Conservation (phyloP, 2,329 filamentous ascomycete species). For the Aureobasidium sp. region DNA sequence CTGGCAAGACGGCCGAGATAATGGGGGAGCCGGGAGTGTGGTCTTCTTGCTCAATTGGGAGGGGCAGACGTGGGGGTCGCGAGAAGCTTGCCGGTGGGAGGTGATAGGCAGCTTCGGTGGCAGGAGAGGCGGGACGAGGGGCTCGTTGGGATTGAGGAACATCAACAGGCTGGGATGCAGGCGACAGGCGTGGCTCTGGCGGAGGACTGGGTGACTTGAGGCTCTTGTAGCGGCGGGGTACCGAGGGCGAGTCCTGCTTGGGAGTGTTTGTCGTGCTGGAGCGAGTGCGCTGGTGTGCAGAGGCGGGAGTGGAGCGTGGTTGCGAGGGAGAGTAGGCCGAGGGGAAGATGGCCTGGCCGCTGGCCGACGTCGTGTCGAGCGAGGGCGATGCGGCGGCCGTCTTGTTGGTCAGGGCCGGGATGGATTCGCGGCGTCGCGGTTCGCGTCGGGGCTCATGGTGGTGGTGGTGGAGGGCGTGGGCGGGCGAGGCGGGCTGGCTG, state of each 20-base stretch:
- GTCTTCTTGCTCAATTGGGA: conserved; percentile 87
- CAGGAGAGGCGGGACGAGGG: conserved; percentile 15
- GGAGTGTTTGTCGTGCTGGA: conserved; percentile 21
- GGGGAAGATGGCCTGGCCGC: conserved; percentile 9
- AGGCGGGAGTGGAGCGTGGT: neutral
- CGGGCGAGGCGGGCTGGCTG: conserved; percentile 10
- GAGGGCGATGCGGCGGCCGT: conserved; percentile 16
- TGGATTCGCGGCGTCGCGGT: conserved; percentile 31
- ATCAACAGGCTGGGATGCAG: conserved; percentile 31
- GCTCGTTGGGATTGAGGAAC: conserved; percentile 25
- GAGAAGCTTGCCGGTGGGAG: conserved; percentile 38
- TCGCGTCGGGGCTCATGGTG: conserved; percentile 18
- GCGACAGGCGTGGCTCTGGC: conserved; percentile 18
- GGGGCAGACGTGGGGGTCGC: conserved; percentile 77
- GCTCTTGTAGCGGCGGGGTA: conserved; percentile 6
- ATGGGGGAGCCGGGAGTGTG: conserved; percentile 88
- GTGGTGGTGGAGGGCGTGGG: conserved; percentile 6
- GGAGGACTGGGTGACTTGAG: conserved; percentile 12
- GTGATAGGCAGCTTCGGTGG: conserved; percentile 26
- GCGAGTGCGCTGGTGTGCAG: conserved; percentile 20
- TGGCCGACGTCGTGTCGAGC: conserved; percentile 9
- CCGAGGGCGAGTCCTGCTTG: conserved; percentile 11
- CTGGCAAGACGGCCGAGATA: conserved; percentile 53
- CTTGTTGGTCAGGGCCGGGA: conserved; percentile 27
- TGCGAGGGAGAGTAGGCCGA: conserved; percentile 13